Evolutionary conservation across 306 rosid genomes (phyloP).

Genomic region (Hippophae gyantsensis): DNA sequence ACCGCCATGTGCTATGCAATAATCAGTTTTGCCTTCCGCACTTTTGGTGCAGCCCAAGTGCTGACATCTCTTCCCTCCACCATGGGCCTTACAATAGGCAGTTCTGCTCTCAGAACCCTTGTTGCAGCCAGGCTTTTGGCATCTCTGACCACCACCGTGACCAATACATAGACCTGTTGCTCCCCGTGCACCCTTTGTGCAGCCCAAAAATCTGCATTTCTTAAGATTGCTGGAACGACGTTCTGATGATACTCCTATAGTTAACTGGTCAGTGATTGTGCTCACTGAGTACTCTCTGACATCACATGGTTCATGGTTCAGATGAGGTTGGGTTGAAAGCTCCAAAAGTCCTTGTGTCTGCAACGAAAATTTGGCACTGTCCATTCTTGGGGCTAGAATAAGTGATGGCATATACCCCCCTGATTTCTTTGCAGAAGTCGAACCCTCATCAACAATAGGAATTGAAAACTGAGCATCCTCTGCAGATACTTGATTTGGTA

Average conservation of each 20-base stretch:
- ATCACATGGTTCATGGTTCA: conserved; percentile 37
- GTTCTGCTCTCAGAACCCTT: conserved; percentile 98
- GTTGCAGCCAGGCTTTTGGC: conserved; percentile 93
- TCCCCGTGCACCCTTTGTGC: conserved; percentile 86
- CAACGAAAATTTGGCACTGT: conserved; percentile 25
- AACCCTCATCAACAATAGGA: conserved; percentile 82
- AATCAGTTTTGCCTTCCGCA: conserved; percentile 94
- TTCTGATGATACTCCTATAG: conserved; percentile 39
- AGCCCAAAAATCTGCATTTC: conserved; percentile 64
- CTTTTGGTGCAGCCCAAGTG: conserved; percentile 95
- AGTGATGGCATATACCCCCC: conserved; percentile 95
- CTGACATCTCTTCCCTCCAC: conserved; percentile 93
- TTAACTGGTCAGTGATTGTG: conserved; percentile 38
- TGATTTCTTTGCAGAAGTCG: conserved; percentile 83
- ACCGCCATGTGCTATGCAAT: conserved; percentile 97
- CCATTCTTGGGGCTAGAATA: conserved; percentile 73
- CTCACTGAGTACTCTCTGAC: conserved; percentile 42
- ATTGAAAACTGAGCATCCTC: conserved; percentile 36
- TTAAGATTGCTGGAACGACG: conserved; percentile 45
- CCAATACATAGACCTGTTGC: conserved; percentile 97
- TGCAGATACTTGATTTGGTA: conserved; percentile 36
- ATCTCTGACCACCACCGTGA: conserved; percentile 99
- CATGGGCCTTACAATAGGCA: conserved; percentile 95
- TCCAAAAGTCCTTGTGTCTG: conserved; percentile 33
- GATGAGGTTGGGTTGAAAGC: conserved; percentile 29